Conservation (phyloP, 2,329 filamentous ascomycete species). For the Sporothrix pallida region DNA sequence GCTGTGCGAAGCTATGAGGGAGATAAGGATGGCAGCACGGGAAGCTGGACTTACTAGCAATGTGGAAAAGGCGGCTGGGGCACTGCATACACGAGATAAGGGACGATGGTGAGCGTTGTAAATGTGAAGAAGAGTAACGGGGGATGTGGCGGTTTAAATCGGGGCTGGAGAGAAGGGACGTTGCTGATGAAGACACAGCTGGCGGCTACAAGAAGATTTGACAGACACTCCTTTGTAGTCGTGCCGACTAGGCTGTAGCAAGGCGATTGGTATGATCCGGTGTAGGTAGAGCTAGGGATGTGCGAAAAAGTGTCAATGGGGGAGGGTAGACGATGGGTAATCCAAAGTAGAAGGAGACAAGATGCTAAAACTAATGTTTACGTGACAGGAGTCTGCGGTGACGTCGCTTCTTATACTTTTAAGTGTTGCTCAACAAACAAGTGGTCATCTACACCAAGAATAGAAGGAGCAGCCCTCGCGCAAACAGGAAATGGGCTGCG, state of each 20-base stretch:
- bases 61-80: not conserved
- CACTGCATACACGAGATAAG: constrained; percentile 26
- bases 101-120: not conserved
- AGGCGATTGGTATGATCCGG: constrained; percentile 5
- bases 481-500: constrained; percentile 10
- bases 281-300: not conserved
- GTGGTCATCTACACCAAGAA: constrained; percentile 23
- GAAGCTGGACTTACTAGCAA: not conserved
- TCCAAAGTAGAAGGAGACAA: not conserved
- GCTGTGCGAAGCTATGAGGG: not conserved
- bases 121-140: not conserved
- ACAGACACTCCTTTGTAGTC: constrained; percentile 12
- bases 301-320: not conserved
- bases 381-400: constrained; percentile 21
- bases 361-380: not conserved
- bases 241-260: not conserved
- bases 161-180: not conserved
- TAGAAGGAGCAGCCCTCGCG: constrained; percentile 27
- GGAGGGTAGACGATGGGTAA: not conserved
- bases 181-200: not conserved
- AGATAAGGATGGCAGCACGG: constrained; percentile 1
- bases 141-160: constrained; percentile 10
- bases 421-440: not conserved
- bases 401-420: constrained; percentile 33
- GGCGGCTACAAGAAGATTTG: not conserved